Evolutionary conservation across 352 stramenopile genomes (phyloP), one percentile per base, ranked within the genome.

Genomic region (Phytopythium litorale): DNA sequence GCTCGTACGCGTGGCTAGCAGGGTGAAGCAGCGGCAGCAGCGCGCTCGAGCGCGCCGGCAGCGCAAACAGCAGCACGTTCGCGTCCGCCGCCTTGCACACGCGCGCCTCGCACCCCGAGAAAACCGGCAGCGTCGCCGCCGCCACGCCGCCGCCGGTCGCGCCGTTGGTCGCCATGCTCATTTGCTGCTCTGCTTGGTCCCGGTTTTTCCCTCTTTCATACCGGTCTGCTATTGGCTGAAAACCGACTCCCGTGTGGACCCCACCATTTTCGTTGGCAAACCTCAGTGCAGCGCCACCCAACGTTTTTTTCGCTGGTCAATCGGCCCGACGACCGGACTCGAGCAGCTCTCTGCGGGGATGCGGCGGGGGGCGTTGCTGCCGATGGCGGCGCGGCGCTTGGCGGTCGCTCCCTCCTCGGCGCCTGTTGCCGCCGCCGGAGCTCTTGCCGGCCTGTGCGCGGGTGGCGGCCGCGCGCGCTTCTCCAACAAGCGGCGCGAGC

Each of bases 1-100:
- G 67, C 52, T 79, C 78, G 67, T 90, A 91, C 12, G 67, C 57
- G 67, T 88, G 78, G 49, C 58, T 59, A 7, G 61, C 64, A 21
- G 82, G 81, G 12, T 52, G 58, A 13, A 81, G 56, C 23, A 94
- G 60, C 45, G 75, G 75, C 37, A 92, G 71, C 56, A 94, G 65
- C 32, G 88, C 35, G 42, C 80, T 89, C 28, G 84, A 88, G 50
- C 58, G 66, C 25, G 64, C 40, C 12, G 78, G 78, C 0, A 89
- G 62, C 6, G 65, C 74, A 68, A 89, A 89, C 11, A 79, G 43
- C 43, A 91, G 52, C 28, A 61, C 68, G 61, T 91, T 92, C 58
- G 72, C 62, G 67, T 87, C 76, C 42, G 76, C 66, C 0, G 75
- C 66, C 64, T 92, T 92, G 49, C 67, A 62, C 37, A 87, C 65